Conservation (phyloP, 768 basidiomycete genomes). For the Rhodotorula toruloides region DNA sequence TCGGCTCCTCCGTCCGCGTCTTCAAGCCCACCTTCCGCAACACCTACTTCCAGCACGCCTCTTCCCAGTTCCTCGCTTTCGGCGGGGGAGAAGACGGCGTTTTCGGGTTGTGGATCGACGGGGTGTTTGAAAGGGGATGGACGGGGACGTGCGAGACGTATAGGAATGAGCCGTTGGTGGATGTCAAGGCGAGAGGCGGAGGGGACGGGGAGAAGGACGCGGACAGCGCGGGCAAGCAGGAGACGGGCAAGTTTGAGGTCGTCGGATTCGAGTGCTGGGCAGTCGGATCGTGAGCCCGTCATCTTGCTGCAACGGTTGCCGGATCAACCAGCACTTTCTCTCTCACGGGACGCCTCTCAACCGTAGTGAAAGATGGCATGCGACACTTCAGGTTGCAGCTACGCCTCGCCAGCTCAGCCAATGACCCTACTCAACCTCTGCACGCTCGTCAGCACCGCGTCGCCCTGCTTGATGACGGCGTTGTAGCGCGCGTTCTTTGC, state of each 20-base stretch:
- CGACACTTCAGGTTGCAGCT: too few relatives aligned
- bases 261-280: slow-evolving; percentile 90
- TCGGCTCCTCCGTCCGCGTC: slow-evolving; percentile 52
- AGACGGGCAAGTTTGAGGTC: slow-evolving; percentile 69
- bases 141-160: slow-evolving; percentile 81
- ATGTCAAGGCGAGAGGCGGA: neutral
- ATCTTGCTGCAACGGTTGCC: too few relatives aligned
- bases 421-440: slow-evolving; percentile 88
- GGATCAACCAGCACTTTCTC: too few relatives aligned
- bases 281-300: too few relatives aligned
- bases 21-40: slow-evolving; percentile 84
- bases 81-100: slow-evolving; percentile 61
- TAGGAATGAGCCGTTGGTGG: slow-evolving; percentile 57
- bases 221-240: slow-evolving; percentile 44
- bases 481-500: slow-evolving; percentile 83
- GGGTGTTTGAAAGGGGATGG: slow-evolving; percentile 71
- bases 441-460: slow-evolving; percentile 77
- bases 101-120: slow-evolving; percentile 84
- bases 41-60: slow-evolving; percentile 81
- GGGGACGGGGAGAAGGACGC: slow-evolving; percentile 36
- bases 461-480: slow-evolving; percentile 86
- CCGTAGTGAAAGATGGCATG: too few relatives aligned
- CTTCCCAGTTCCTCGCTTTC: slow-evolving; percentile 41
- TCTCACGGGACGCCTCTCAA: too few relatives aligned
- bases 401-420: too few relatives aligned